Evolutionary conservation across 2,329 filamentous ascomycete species (phyloP).

Genomic region (Colletotrichum acutatum): DNA sequence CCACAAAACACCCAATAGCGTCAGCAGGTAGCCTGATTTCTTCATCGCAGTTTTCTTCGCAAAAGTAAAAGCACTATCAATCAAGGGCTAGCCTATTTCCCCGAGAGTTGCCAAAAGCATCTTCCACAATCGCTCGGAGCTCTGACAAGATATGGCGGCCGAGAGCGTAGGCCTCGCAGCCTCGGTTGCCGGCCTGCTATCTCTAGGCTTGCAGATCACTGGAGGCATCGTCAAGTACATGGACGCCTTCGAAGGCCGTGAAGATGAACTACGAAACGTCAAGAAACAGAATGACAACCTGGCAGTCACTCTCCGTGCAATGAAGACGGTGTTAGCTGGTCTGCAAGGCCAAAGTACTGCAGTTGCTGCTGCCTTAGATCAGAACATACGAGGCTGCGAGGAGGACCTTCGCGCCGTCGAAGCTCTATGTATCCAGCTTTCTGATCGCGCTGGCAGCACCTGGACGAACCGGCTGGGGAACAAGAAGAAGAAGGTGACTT

Average conservation of each 20-base stretch:
- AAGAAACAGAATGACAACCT: background rate
- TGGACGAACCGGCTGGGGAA: background rate
- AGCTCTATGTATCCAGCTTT: background rate
- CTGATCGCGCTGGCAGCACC: background rate
- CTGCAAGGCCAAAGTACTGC: background rate
- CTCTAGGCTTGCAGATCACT: background rate
- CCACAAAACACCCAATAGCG: background rate
- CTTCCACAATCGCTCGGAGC: background rate
- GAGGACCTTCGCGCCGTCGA: background rate
- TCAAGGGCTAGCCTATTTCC: background rate
- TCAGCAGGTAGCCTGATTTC: background rate
- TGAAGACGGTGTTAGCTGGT: background rate
- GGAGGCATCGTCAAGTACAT: slow-evolving; percentile 2
- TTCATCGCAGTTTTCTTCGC: background rate
- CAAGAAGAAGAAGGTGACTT: slow-evolving; percentile 5
- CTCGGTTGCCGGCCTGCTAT: slow-evolving; percentile 1
- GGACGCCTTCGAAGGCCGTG: background rate
- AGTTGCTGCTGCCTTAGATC: background rate
- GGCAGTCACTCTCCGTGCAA: background rate
- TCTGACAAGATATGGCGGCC: background rate
- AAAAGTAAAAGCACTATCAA: rapidly evolving
- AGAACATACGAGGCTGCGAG: background rate
- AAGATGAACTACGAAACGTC: background rate
- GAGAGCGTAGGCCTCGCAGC: background rate
- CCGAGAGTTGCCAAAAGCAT: rapidly evolving